phyloP scores from a whole-genome alignment of 495 filamentous ascomycete species.

The Apodospora peruviana region DNA sequence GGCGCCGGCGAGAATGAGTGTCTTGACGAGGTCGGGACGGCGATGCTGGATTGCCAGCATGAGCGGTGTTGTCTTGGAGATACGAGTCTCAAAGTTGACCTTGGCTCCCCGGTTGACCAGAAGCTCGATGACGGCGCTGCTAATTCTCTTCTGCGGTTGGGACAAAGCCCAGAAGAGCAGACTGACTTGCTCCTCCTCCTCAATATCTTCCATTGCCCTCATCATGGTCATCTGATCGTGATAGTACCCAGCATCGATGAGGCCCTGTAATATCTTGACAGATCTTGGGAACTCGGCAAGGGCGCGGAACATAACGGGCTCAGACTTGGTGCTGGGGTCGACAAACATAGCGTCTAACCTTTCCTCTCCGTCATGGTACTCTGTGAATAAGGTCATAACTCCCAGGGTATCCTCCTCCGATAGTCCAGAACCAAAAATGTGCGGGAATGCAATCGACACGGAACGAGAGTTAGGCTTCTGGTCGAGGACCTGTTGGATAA shows the following conservation, averaged over 20 bases:
- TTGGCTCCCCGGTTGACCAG: constrained; percentile 39
- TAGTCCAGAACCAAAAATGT: constrained; percentile 32
- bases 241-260: constrained; percentile 43
- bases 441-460: constrained; percentile 37
- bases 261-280: constrained; percentile 29
- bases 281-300: constrained; percentile 40
- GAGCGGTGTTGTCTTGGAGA: constrained; percentile 40
- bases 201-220: constrained; percentile 29
- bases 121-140: constrained; percentile 36
- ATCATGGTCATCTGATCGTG: constrained; percentile 34
- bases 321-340: constrained; percentile 12
- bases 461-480: constrained; percentile 32
- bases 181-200: constrained; percentile 36
- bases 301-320: constrained; percentile 38
- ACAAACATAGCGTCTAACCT: constrained; percentile 36
- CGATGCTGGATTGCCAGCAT: constrained; percentile 41
- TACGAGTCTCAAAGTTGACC: constrained; percentile 37
- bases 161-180: constrained; percentile 42
- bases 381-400: constrained; percentile 35
- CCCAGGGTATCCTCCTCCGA: constrained; percentile 30
- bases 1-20: constrained; percentile 36
- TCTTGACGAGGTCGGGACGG: constrained; percentile 38
- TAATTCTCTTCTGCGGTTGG: constrained; percentile 46
- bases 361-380: constrained; percentile 34
- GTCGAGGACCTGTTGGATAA: constrained; percentile 32